Percentiles rank a stretch among this genome's conserved stretches.
Evolutionary conservation across 257 asterid species (phyloP).

Genomic region (Salvia miltiorrhiza): DNA sequence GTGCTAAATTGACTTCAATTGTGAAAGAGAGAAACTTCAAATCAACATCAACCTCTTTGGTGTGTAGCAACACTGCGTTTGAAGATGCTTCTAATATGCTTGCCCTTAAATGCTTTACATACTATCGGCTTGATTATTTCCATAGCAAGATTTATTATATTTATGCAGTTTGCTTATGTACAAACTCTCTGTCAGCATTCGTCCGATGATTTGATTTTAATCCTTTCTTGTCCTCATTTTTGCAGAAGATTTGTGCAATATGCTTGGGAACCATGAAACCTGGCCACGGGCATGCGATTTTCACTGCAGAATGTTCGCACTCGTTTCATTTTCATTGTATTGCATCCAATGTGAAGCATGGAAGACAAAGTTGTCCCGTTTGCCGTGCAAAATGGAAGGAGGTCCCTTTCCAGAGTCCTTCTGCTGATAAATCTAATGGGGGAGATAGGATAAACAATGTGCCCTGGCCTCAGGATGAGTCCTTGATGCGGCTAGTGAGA

Average conservation of each 20-base stretch:
- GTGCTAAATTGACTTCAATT: not conserved
- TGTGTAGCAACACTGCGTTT: not conserved
- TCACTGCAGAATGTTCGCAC: conserved; percentile 96
- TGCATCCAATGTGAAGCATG: conserved; percentile 77
- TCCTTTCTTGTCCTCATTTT: not conserved
- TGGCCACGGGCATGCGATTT: conserved; percentile 84
- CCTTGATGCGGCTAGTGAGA: conserved; percentile 35
- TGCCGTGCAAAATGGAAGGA: conserved; percentile 95
- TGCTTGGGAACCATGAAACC: conserved; percentile 70
- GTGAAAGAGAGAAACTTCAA: not conserved
- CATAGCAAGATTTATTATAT: not conserved
- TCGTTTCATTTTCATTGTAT: conserved; percentile 88
- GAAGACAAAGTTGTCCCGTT: conserved; percentile 76
- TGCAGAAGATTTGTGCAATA: conserved; percentile 79
- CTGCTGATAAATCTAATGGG: conserved; percentile 31
- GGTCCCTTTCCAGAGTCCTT: conserved; percentile 60
- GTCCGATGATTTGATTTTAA: conserved; percentile 1
- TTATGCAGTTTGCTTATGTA: not conserved
- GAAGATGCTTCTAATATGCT: not conserved
- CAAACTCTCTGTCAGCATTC: not conserved
- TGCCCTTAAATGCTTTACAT: not conserved
- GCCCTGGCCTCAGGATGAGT: conserved; percentile 43
- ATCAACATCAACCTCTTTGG: not conserved
- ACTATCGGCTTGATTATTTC: not conserved
- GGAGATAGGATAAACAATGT: conserved; percentile 34